phyloP scores from a whole-genome alignment of 75 land plant species.

The Sequoiadendron giganteum region DNA sequence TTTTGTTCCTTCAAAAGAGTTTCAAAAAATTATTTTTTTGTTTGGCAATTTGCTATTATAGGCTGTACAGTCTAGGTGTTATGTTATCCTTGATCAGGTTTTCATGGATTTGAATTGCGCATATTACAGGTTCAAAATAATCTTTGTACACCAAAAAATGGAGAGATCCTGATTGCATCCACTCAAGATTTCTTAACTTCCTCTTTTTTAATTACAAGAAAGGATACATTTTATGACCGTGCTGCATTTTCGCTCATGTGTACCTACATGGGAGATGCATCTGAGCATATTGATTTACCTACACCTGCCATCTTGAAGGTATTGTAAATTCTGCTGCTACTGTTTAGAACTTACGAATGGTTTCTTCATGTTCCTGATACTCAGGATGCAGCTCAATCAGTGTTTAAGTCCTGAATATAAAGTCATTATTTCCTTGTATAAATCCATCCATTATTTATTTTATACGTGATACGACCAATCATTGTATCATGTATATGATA shows the following conservation, averaged over 20 bases:
- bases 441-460: too few relatives aligned
- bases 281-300: slow-evolving; percentile 87
- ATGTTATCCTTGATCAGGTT: slow-evolving; percentile 3
- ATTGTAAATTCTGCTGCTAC: not conserved
- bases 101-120: not conserved
- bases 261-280: slow-evolving; percentile 88
- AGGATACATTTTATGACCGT: slow-evolving; percentile 97
- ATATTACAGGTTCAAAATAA: slow-evolving; percentile 85
- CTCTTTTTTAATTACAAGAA: slow-evolving; percentile 88
- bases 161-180: slow-evolving; percentile 94
- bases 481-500: too few relatives aligned
- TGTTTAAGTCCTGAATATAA: not conserved
- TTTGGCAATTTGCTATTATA: slow-evolving; percentile 7
- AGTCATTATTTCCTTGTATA: not conserved
- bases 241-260: slow-evolving; percentile 85
- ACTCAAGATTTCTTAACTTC: slow-evolving; percentile 98
- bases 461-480: too few relatives aligned
- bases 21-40: not conserved
- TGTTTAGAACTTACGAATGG: not conserved
- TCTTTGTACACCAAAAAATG: slow-evolving; percentile 97
- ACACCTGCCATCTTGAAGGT: slow-evolving; percentile 92
- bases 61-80: not conserved
- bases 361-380: not conserved
- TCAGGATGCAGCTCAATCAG: not conserved
- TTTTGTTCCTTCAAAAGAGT: not conserved